These are phyloP conservation scores for Phytophthora sojae DNA, from an alignment of 352 stramenopile genomes.

Conservation along the genomic window DNA sequence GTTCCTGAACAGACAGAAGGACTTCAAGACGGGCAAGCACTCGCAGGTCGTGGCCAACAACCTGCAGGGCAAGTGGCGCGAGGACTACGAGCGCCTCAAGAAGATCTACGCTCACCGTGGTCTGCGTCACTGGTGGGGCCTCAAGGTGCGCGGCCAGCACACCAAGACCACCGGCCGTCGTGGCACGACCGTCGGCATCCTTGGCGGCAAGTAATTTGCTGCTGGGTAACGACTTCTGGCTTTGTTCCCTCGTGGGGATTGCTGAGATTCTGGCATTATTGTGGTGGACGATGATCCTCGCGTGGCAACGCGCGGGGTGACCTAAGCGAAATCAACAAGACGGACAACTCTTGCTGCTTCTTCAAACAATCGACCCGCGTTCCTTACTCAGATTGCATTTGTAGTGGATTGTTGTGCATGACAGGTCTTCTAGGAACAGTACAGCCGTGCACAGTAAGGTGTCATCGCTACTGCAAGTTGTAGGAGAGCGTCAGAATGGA, in stretches of 20 bases:
- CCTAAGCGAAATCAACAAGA: slow-evolving; percentile 51
- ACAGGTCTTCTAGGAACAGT: too few species aligned
- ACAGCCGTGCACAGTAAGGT: too few species aligned
- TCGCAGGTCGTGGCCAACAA: slow-evolving; percentile 98
- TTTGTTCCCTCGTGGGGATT: slow-evolving; percentile 60
- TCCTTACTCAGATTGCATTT: too few species aligned
- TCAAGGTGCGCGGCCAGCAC: slow-evolving; percentile 99
- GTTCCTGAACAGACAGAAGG: slow-evolving; percentile 99
- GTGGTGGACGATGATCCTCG: slow-evolving; percentile 41
- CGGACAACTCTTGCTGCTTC: slow-evolving; percentile 48
- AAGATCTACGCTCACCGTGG: slow-evolving; percentile 99
- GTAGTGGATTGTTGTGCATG: too few species aligned
- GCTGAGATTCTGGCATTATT: slow-evolving; percentile 73
- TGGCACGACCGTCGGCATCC: slow-evolving; percentile 81
- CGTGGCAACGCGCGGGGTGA: slow-evolving; percentile 32
- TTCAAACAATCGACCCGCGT: slow-evolving; percentile 22
- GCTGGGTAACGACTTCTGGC: slow-evolving; percentile 31
- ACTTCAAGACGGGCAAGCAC: slow-evolving; percentile 99
- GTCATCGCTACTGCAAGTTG: too few species aligned
- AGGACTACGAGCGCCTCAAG: slow-evolving; percentile 99
- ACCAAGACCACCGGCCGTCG: slow-evolving; percentile 99
- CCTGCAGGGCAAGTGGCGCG: slow-evolving; percentile 98
- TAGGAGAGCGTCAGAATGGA: too few species aligned
- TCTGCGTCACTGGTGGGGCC: slow-evolving; percentile 99
- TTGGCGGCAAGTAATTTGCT: slow-evolving; percentile 84